phyloP scores from a whole-genome alignment of 2,329 filamentous ascomycete species.

The Epichloe glyceriae region DNA sequence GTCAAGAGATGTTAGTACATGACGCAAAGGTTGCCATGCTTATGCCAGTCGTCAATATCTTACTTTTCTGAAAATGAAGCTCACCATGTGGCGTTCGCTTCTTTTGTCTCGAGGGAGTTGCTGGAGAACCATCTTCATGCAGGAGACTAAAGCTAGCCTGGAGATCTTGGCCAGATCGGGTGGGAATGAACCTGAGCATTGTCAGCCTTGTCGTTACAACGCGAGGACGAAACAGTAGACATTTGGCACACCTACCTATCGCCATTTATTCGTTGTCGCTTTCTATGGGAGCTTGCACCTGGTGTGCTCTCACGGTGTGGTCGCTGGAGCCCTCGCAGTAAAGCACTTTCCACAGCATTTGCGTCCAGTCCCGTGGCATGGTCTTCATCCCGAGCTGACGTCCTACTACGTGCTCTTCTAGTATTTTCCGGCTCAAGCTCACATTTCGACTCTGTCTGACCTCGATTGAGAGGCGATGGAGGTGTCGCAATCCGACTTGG shows the following conservation, averaged over 20 bases:
- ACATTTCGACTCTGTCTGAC: slow-evolving; percentile 27
- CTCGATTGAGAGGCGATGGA: slow-evolving; percentile 30
- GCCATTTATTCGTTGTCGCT: slow-evolving; percentile 46
- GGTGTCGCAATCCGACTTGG: slow-evolving; percentile 30
- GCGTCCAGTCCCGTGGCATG: slow-evolving; percentile 31
- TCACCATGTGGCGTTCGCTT: slow-evolving; percentile 80
- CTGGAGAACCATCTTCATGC: slow-evolving; percentile 84
- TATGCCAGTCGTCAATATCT: slow-evolving; percentile 16
- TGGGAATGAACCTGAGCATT: slow-evolving; percentile 73
- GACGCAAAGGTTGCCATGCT: not conserved
- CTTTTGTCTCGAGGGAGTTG: slow-evolving; percentile 75
- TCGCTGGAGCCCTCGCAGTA: slow-evolving; percentile 38
- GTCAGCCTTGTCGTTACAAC: slow-evolving; percentile 11
- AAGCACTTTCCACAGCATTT: slow-evolving; percentile 35
- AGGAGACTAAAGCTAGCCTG: slow-evolving; percentile 86
- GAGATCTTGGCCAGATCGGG: slow-evolving; percentile 81
- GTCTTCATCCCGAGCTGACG: slow-evolving; percentile 22
- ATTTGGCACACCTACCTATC: slow-evolving; percentile 36
- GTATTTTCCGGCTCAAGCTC: slow-evolving; percentile 23
- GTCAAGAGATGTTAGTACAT: slow-evolving; percentile 2
- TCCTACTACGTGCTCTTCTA: slow-evolving; percentile 21
- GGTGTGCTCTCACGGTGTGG: slow-evolving; percentile 40
- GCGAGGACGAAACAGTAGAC: not conserved
- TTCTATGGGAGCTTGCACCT: slow-evolving; percentile 41
- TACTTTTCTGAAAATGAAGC: slow-evolving; percentile 87